Evolutionary conservation across 2,329 filamentous ascomycete genomes (phyloP).

Genomic region (Drechslerella stenobrocha): DNA sequence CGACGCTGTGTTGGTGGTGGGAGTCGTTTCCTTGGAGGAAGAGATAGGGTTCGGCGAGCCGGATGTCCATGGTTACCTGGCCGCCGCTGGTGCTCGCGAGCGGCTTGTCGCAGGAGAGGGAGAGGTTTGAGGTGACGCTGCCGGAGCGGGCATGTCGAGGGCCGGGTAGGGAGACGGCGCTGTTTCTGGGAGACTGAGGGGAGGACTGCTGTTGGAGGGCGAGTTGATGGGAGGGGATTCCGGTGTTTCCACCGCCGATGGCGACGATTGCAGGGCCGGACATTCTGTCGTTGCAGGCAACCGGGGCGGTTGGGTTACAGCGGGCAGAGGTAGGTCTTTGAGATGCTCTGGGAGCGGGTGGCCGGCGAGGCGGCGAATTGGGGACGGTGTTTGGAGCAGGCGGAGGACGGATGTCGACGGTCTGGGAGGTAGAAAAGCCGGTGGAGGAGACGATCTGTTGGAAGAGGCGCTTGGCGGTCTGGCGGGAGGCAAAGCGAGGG

Average conservation of each 20-base stretch:
- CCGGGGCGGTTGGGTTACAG: slow-evolving; percentile 23
- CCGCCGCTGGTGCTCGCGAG: slow-evolving; percentile 70
- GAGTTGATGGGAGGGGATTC: slow-evolving; percentile 51
- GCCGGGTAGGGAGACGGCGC: slow-evolving; percentile 24
- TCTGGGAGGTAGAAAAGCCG: slow-evolving; percentile 36
- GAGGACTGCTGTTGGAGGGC: slow-evolving; percentile 29
- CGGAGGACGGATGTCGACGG: slow-evolving; percentile 36
- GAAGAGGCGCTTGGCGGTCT: slow-evolving; percentile 51
- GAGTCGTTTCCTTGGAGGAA: slow-evolving; percentile 79
- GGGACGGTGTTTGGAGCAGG: slow-evolving; percentile 6
- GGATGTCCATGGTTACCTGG: slow-evolving; percentile 72
- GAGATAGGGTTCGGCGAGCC: slow-evolving; percentile 76
- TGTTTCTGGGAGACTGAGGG: slow-evolving; percentile 37
- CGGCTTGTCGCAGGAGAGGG: slow-evolving; percentile 63
- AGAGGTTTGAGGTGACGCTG: slow-evolving; percentile 33
- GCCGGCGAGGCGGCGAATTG: background rate
- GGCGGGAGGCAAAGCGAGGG: slow-evolving; percentile 38
- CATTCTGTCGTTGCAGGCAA: slow-evolving; percentile 37
- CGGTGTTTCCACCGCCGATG: slow-evolving; percentile 51
- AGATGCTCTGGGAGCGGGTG: slow-evolving; percentile 30
- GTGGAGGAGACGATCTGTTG: slow-evolving; percentile 51
- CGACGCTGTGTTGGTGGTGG: slow-evolving; percentile 60
- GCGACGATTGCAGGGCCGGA: slow-evolving; percentile 37
- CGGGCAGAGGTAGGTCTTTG: slow-evolving; percentile 35
- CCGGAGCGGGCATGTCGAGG: slow-evolving; percentile 39